Evolutionary conservation across 345 rosid genomes (phyloP).

Genomic region (Ceriops decandra): DNA sequence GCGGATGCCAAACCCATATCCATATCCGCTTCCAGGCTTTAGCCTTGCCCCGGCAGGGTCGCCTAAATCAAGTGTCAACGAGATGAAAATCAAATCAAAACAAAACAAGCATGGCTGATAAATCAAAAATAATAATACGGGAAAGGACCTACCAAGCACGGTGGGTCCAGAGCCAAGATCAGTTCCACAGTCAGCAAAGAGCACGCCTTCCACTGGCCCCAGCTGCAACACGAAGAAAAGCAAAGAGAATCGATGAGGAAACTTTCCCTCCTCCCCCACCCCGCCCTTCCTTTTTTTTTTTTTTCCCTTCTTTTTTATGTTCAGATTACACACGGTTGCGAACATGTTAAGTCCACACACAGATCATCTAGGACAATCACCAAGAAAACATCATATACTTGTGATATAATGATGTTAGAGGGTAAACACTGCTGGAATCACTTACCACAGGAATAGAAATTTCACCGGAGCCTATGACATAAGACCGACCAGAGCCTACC

Average conservation of each 20-base stretch:
- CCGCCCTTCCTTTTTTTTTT: neutral
- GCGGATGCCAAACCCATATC: constrained; percentile 78
- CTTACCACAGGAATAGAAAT: constrained; percentile 82
- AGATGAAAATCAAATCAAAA: too few relatives aligned
- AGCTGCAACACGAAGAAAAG: constrained; percentile 39
- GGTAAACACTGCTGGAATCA: neutral
- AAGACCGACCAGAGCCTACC: constrained; percentile 91
- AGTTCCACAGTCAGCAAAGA: constrained; percentile 84
- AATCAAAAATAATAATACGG: too few relatives aligned
- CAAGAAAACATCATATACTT: neutral
- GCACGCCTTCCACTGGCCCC: constrained; percentile 82
- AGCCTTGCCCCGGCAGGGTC: constrained; percentile 96
- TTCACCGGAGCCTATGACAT: constrained; percentile 82
- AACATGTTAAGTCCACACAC: neutral
- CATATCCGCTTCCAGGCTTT: constrained; percentile 90
- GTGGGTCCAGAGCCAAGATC: constrained; percentile 80
- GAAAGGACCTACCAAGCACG: constrained; percentile 57
- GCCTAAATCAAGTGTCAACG: constrained; percentile 28
- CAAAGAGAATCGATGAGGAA: neutral
- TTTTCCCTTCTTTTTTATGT: neutral
- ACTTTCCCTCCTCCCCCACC: too few relatives aligned
- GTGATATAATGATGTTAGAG: neutral
- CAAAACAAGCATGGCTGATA: too few relatives aligned
- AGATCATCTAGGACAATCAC: neutral
- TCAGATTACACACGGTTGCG: neutral